Base-by-base conservation (phyloP, 2,329 filamentous ascomycete species). In the Beauveria asiatica region DNA sequence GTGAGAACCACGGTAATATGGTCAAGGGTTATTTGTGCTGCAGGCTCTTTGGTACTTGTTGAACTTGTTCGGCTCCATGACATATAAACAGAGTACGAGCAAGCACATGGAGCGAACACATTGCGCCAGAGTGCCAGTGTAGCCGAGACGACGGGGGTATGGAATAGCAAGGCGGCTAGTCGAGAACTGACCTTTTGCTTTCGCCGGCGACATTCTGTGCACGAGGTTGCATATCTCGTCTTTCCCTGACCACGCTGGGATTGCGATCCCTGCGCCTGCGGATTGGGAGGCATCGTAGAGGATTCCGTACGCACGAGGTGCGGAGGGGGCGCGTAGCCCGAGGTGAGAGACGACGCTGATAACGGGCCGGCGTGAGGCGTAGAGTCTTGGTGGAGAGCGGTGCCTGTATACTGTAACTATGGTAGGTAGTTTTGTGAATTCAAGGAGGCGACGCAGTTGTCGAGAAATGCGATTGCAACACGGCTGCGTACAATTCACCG, bases 131-230 rank as follows among this genome's bases (percentile, higher is more conserved):
- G 25, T 27, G 41, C 37, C 23, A 23, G 33, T 13, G 33, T 10
- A 21, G 25, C 13, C 30, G 33, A 41, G 13, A 17, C 21, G 25
- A 11, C 10, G 19, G 4, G 4, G 25, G 10, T 9, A 17, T 16
- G 19, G 25, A 17, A 21, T 13, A 10, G 27, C 9, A 30, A 30
- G 23, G 7, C 39, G 33, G 17, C 27, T 37, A 11, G 39, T 19
- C 4, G 39, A 33, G 33, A n/a, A 56, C 63, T 46, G 67, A 79
- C 79, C 73, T 77, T 81, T 70, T 81, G 78, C 65, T 81, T 81
- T 61, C 79, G 72, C 62, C 78, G 72, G 51, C 78, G 75, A 60
- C 79, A 82, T 65, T 82, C 79, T 3, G 75, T 75, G 66, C 79
- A 82, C 21, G 78, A 79, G 21, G 76, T 78, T 8, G 73, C 60